Evolutionary conservation across 2,329 filamentous ascomycete species (phyloP).

Genomic region (Elsinoe batatas): DNA sequence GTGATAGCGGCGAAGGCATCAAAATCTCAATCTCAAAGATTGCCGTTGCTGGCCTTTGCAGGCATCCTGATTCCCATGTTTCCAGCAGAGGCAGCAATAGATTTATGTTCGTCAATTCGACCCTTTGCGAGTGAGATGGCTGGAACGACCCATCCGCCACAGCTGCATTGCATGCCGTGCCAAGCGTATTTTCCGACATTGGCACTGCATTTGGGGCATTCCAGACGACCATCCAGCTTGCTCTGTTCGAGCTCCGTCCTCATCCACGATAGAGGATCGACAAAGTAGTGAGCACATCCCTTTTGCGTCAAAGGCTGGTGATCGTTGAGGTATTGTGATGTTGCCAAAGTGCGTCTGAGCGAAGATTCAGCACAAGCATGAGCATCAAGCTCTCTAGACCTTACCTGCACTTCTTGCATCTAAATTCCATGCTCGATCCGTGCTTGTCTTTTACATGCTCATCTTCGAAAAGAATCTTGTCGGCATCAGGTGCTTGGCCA

Average conservation of each 20-base stretch:
- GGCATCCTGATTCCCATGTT: constrained; percentile 28
- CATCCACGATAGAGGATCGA: constrained; percentile 96
- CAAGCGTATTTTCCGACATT: constrained; percentile 90
- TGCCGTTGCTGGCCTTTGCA: constrained; percentile 18
- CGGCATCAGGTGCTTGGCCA: constrained; percentile 65
- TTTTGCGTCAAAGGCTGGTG: constrained; percentile 40
- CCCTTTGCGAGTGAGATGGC: constrained; percentile 78
- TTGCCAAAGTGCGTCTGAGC: constrained; percentile 49
- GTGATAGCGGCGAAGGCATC: too few relatives aligned
- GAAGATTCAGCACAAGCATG: constrained; percentile 8
- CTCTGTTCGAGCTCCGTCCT: constrained; percentile 71
- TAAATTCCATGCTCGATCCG: constrained; percentile 49
- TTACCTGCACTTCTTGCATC: constrained; percentile 85
- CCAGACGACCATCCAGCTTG: constrained; percentile 70
- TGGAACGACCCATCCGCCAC: constrained; percentile 80
- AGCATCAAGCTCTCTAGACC: constrained; percentile 18
- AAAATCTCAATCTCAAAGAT: constrained; percentile 14
- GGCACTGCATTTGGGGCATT: constrained; percentile 75
- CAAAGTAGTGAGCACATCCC: constrained; percentile 73
- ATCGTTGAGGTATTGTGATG: constrained; percentile 55
- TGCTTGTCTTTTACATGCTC: constrained; percentile 39
- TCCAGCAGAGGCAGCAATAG: constrained; percentile 14
- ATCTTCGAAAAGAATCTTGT: constrained; percentile 73
- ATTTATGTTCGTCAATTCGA: constrained; percentile 59
- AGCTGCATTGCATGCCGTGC: constrained; percentile 90